A percentile compares a stretch with the other conserved stretches of the same genome.
phyloP scores from a whole-genome alignment of 2,329 filamentous ascomycete genomes.

The Aspergillus puulaauensis region DNA sequence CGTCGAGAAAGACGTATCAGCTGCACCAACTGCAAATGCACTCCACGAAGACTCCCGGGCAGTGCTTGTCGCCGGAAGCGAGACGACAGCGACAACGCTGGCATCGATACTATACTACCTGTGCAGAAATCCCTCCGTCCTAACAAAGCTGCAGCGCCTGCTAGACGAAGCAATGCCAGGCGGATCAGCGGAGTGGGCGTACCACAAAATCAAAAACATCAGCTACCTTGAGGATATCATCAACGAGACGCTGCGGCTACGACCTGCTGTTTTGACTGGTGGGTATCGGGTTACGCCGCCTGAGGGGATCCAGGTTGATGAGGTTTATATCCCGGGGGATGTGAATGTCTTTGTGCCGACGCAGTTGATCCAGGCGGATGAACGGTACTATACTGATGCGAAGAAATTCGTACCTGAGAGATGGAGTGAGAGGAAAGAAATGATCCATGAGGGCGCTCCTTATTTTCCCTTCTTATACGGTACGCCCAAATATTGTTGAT shows the following conservation, averaged over 20 bases:
- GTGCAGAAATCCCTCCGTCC: conserved; percentile 28
- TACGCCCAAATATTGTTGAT: background rate
- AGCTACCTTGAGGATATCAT: conserved; percentile 69
- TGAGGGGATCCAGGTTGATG: conserved; percentile 25
- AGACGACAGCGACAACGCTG: conserved; percentile 36
- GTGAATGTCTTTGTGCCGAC: background rate
- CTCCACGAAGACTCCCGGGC: background rate
- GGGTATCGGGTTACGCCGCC: conserved; percentile 28
- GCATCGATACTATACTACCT: conserved; percentile 33
- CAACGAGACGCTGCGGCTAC: conserved; percentile 60
- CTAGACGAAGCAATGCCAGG: conserved; percentile 31
- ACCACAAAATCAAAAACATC: conserved; percentile 78
- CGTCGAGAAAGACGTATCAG: background rate
- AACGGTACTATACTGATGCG: conserved; percentile 19
- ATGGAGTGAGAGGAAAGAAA: conserved; percentile 25
- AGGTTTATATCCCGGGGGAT: conserved; percentile 30
- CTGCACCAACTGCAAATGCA: background rate
- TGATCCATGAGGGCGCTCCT: conserved; percentile 19
- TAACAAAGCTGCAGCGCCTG: conserved; percentile 29
- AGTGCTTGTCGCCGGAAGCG: conserved; percentile 23
- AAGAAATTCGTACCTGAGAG: conserved; percentile 33
- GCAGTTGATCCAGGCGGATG: conserved; percentile 26
- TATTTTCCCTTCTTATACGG: conserved; percentile 28
- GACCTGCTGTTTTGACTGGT: conserved; percentile 26
- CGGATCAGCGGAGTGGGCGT: conserved; percentile 50